Percentiles rank a stretch among this genome's conserved stretches.
phyloP scores from a whole-genome alignment of 1,284 basidiomycete species.

The Leccinum cinnamomeum region DNA sequence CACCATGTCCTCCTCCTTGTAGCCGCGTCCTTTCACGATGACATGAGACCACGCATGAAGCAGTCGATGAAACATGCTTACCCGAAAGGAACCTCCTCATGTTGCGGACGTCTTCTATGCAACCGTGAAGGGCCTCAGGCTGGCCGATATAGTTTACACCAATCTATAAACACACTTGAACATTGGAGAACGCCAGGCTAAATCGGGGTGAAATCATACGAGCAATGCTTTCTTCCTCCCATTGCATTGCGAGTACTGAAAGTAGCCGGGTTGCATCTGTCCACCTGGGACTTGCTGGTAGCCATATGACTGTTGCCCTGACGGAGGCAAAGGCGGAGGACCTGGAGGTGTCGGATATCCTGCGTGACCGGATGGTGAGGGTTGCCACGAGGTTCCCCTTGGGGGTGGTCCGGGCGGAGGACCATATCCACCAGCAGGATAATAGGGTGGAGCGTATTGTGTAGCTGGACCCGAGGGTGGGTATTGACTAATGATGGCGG shows the following conservation, averaged over 20 bases:
- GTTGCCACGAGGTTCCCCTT: slow-evolving; percentile 2
- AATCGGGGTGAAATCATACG: slow-evolving; percentile 42
- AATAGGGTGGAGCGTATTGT: slow-evolving; percentile 32
- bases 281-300: slow-evolving; percentile 57
- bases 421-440: slow-evolving; percentile 39
- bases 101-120: slow-evolving; percentile 87
- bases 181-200: neutral
- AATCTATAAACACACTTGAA: slow-evolving; percentile 44
- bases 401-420: slow-evolving; percentile 43
- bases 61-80: slow-evolving; percentile 36
- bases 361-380: slow-evolving; percentile 35
- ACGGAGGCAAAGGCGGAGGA: slow-evolving; percentile 57
- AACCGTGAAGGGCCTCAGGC: slow-evolving; percentile 66
- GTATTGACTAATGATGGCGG: slow-evolving; percentile 29
- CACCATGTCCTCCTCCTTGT: slow-evolving; percentile 83
- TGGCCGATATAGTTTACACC: slow-evolving; percentile 84
- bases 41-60: neutral
- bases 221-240: slow-evolving; percentile 81
- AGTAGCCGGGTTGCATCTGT: slow-evolving; percentile 56
- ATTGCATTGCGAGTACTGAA: slow-evolving; percentile 85
- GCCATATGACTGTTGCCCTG: slow-evolving; percentile 66
- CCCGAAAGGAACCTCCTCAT: slow-evolving; percentile 71
- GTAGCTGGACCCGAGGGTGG: slow-evolving; percentile 13
- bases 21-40: slow-evolving; percentile 45
- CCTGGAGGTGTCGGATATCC: slow-evolving; percentile 30